phyloP scores from a whole-genome alignment of 2,329 filamentous ascomycete species.

The Trichoderma gracile region DNA sequence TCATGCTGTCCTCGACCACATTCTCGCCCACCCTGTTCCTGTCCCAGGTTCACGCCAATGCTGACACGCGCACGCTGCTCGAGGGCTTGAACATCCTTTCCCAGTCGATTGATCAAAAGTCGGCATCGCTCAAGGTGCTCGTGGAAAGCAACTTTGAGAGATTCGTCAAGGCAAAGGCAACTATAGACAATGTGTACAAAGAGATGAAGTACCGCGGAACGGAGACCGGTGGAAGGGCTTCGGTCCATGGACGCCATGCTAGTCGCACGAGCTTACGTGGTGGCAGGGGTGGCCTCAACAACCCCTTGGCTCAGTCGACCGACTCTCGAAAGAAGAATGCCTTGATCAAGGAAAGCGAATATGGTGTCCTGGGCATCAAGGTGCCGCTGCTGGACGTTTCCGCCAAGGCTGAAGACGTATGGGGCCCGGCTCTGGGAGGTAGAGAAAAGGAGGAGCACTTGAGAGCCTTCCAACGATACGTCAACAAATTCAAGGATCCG shows the following conservation, averaged over 20 bases:
- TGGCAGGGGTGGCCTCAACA: slow-evolving; percentile 42
- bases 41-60: slow-evolving; percentile 84
- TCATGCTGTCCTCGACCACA: slow-evolving; percentile 90
- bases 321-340: slow-evolving; percentile 82
- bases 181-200: slow-evolving; percentile 97
- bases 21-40: slow-evolving; percentile 93
- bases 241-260: slow-evolving; percentile 62
- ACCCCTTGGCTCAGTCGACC: slow-evolving; percentile 41
- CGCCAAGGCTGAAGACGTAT: slow-evolving; percentile 93
- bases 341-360: slow-evolving; percentile 87
- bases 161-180: slow-evolving; percentile 95
- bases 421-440: slow-evolving; percentile 90
- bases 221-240: slow-evolving; percentile 47
- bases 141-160: slow-evolving; percentile 98
- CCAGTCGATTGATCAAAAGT: slow-evolving; percentile 94
- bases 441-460: slow-evolving; percentile 87
- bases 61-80: slow-evolving; percentile 78
- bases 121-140: slow-evolving; percentile 89
- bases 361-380: slow-evolving; percentile 85
- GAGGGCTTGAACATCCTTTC: slow-evolving; percentile 83
- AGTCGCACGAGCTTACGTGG: slow-evolving; percentile 66
- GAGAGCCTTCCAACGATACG: slow-evolving; percentile 71
- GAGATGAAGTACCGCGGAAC: slow-evolving; percentile 83
- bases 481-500: slow-evolving; percentile 78
- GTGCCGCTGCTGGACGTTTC: slow-evolving; percentile 83